A percentile compares a stretch with the other conserved stretches of the same genome.
These are phyloP conservation scores for Cladosporium austrohemisphaericum DNA, from an alignment of 2,329 filamentous ascomycete species.

Conservation along the genomic window DNA sequence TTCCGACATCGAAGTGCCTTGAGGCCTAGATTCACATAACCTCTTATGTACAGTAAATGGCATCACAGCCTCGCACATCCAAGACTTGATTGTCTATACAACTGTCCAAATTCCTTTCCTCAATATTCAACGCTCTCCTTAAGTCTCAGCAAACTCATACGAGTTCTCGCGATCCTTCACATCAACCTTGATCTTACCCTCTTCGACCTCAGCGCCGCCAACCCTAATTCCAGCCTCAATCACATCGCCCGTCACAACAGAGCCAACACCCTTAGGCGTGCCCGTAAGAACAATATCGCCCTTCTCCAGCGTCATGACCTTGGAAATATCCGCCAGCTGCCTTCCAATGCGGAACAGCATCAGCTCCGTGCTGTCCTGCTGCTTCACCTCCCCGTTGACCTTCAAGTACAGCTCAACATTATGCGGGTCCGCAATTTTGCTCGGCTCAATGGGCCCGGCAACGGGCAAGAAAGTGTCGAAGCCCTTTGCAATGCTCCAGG, in stretches of 20 bases:
- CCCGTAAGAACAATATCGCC: conserved; percentile 95
- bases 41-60: too few relatives aligned
- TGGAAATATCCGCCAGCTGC: conserved; percentile 84
- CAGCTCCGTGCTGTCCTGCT: conserved; percentile 84
- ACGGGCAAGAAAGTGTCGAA: conserved; percentile 97
- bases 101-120: neutral
- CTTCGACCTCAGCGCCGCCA: conserved; percentile 75
- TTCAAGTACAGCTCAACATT: conserved; percentile 80
- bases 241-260: conserved; percentile 78
- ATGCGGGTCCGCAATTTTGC: conserved; percentile 79
- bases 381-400: conserved; percentile 74
- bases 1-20: conserved; percentile 31
- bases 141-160: conserved; percentile 65
- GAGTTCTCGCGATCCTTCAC: conserved; percentile 75
- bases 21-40: neutral
- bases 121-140: conserved; percentile 13
- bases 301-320: conserved; percentile 88
- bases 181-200: conserved; percentile 76
- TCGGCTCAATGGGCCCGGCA: conserved; percentile 74
- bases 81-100: neutral
- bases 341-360: conserved; percentile 92
- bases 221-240: conserved; percentile 81
- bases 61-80: too few relatives aligned
- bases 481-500: conserved; percentile 94
- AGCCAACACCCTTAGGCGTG: conserved; percentile 91